These are phyloP conservation scores for Trichoderma sp. DNA, from an alignment of 2,329 filamentous ascomycete genomes.

Conservation along the genomic window DNA sequence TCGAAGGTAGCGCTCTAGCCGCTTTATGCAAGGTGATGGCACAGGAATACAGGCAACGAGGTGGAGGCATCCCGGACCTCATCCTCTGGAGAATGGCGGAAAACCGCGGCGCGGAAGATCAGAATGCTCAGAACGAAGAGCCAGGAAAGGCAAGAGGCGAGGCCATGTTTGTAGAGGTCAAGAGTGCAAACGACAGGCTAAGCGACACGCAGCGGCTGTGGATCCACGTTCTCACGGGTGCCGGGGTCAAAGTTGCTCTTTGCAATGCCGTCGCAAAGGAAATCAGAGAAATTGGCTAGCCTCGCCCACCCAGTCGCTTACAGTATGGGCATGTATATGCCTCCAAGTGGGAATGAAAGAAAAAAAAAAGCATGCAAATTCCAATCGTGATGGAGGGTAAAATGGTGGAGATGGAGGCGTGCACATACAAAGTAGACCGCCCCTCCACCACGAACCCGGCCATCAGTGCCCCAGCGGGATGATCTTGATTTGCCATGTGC, in stretches of 20 bases:
- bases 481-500: conserved; percentile 25
- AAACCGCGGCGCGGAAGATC: conserved; percentile 27
- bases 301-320: neutral
- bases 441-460: neutral
- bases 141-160: conserved; percentile 50
- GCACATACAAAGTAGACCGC: conserved; percentile 10
- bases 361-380: conserved; percentile 11
- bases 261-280: conserved; percentile 64
- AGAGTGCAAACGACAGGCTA: conserved; percentile 85
- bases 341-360: conserved; percentile 2
- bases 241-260: conserved; percentile 83
- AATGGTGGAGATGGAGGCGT: conserved; percentile 20
- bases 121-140: conserved; percentile 28
- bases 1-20: conserved; percentile 76
- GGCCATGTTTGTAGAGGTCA: conserved; percentile 78
- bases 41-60: conserved; percentile 87
- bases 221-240: conserved; percentile 89
- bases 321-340: conserved; percentile 6
- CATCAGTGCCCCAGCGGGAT: conserved; percentile 16
- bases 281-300: conserved; percentile 46
- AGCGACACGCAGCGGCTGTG: conserved; percentile 96
- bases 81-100: conserved; percentile 72
- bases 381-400: conserved; percentile 12
- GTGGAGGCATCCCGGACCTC: conserved; percentile 87
- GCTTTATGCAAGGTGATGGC: conserved; percentile 90